Conservation (phyloP, 371 early-diverging fungal species). For the Apophysomyces elegans region DNA sequence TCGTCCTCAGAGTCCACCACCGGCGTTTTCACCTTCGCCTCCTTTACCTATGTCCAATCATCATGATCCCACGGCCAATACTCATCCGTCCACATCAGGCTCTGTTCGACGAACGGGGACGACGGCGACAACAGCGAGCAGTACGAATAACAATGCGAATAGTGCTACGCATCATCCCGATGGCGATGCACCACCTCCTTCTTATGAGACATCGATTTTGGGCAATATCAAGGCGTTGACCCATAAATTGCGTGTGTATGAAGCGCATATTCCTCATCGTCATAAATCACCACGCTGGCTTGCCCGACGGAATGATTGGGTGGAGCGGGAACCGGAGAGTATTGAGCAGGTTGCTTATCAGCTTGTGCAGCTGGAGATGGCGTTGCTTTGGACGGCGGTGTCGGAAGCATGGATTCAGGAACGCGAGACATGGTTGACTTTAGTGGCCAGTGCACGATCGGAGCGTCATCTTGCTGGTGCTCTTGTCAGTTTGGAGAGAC, state of each 20-base stretch:
- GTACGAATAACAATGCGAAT: too few relatives aligned
- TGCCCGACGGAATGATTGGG: slow-evolving; percentile 41
- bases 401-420: slow-evolving; percentile 53
- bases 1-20: slow-evolving; percentile 33
- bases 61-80: too few relatives aligned
- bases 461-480: slow-evolving; percentile 55
- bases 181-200: slow-evolving; percentile 43
- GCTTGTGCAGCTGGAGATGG: slow-evolving; percentile 54
- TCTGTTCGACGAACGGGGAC: too few relatives aligned
- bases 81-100: not conserved
- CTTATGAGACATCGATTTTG: slow-evolving; percentile 51
- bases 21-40: slow-evolving; percentile 29
- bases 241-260: slow-evolving; percentile 36
- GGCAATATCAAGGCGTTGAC: slow-evolving; percentile 46
- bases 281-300: slow-evolving; percentile 57
- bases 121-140: too few relatives aligned
- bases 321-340: slow-evolving; percentile 35
- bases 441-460: slow-evolving; percentile 47
- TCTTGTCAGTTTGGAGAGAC: slow-evolving; percentile 47
- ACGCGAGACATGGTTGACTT: slow-evolving; percentile 52
- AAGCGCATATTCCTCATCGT: slow-evolving; percentile 47
- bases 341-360: slow-evolving; percentile 52
- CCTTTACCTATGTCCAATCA: not conserved
- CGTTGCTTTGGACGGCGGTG: slow-evolving; percentile 52
- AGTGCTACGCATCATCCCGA: slow-evolving; percentile 3